Evolutionary conservation across 2,329 filamentous ascomycete species (phyloP), one percentile per base, ranked within the genome.

Genomic region (Aurifilum marmelostoma): DNA sequence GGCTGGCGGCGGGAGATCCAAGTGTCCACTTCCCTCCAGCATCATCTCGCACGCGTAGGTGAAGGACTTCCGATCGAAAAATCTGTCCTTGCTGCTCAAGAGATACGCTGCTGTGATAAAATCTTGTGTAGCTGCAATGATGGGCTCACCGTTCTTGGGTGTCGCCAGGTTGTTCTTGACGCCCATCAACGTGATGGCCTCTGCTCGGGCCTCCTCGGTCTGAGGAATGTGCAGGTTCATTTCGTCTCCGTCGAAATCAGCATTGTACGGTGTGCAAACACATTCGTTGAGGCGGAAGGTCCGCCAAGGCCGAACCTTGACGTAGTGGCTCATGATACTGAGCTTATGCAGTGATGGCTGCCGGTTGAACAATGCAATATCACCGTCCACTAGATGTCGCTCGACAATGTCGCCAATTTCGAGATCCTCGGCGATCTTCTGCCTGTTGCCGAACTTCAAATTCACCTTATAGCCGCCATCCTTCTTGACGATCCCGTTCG

Each of bases 151-250:
- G 81, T 98, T 98, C 80, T 97, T 97, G 0, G 96, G 96, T 0
- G 96, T 99, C 3, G 92, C 92, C 69, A 99, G 81, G 78, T 99
- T 99, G 83, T 98, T 90, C 81, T 97, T 97, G 67, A 99, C 94
- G 56, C 96, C 96, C 96, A 99, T 99, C 62, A 99, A 83, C 73
- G 95, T 94, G 75, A 97, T 97, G 0, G 96, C 96, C 80, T 99
- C 96, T 2, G 95, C 93, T 68, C 96, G 88, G 14, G 96, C 95
- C 80, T 99, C 96, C 81, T 99, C 96, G 0, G 96, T 98, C 78
- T 99, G 96, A 2, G 96, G 96, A 21, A 99, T 94, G 80, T 99
- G 96, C 62, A 99, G 82, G 75, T 99, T 99, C 96, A 99, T 99
- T 80, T 99, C 96, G 75, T 99, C 96, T 70, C 96, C 96, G 75